Evolutionary conservation across 1,284 basidiomycete genomes (phyloP), one percentile per base, ranked within the genome.

Genomic region (Coniophora puteana): DNA sequence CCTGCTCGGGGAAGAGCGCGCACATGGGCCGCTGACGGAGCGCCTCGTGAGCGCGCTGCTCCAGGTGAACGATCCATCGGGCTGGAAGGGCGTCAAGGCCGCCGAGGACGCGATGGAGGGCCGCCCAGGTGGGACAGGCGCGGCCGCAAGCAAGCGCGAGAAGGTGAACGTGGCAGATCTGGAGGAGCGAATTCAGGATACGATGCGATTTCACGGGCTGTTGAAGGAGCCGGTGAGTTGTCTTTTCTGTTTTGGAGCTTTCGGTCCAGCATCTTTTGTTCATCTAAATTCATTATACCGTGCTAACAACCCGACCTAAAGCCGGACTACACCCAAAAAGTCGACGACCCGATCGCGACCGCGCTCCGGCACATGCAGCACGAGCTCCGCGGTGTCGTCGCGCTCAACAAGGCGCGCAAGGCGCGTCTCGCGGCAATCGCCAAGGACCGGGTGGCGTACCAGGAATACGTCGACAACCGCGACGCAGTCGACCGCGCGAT

Each of bases 281-380:
- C n/a, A 12, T 22, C 36, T 17, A n/a, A n/a, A n/a, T n/a, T n/a
- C n/a, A n/a, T 31, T 33, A 36, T 18, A 6, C n/a, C n/a, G n/a
- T n/a, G 43, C 36, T 56, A 25, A 48, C 46, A 45, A 25, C 39
- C 40, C 34, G 46, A 46, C 14, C 40, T 45, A 21, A 51, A 93
- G 88, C 84, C 85, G 41, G 83, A 93, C 58, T 88, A 80, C 52
- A 69, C 79, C 2, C 73, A 80, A 33, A 79, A 84, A 38, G 85
- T 92, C 31, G 94, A 97, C 55, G 94, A 98, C 62, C 93, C 94
- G 37, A 89, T 98, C 44, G 87, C 93, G 3, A 83, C 88, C 3
- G 88, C 92, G 1, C 76, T 98, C 2, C 85, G 95, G 1, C 83
- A 89, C 45, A 89, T 90, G 22, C 94, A 98, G 61, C 70, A 75